Base-by-base conservation (phyloP, 163 green algal species). In the Prototheca cutis region DNA sequence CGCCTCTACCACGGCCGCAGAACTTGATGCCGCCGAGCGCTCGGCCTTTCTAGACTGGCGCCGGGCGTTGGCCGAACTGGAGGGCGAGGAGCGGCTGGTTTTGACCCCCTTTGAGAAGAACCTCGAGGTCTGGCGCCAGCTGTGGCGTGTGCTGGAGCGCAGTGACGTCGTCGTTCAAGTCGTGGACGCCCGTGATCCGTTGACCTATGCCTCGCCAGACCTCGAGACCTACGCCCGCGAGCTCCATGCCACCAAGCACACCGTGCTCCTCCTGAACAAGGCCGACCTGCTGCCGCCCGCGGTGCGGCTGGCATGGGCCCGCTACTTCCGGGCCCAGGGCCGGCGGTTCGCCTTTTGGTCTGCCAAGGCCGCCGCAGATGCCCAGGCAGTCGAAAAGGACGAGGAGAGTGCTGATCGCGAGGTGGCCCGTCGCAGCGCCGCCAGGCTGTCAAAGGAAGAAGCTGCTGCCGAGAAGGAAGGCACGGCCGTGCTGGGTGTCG, bases 61-160 rank as follows among this genome's bases (percentile, higher is more conserved):
- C 18, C 70, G 89, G 27, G 72, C 70, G n/a, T 71, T 94, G 42
- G 85, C 84, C 15, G 69, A 48, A 36, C 55, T 98, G 53, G 92
- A 98, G 74, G 83, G 91, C 62, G 77, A 91, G 34, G 87, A 94
- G 71, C 54, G 58, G 0, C 68, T 98, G 66, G 55, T 88, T 55
- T 67, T 98, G 52, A 98, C 92, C 13, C 91, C 91, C 5, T 97
- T 97, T 78, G 91, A 98, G 77, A 97, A 97, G 81, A 99, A 99
- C 74, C 68, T 99, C 48, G 90, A 99, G 61, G 91, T 98, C 21
- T 98, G 91, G 78, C 69, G 93, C 24, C 93, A 99, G 88, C 80
- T 99, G 57, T 99, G 93, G 93, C 78, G 93, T 4, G 93, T 98
- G 49, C 68, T 98, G 65, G 93, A 99, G 76, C 74, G 93, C 8